Base-by-base conservation (phyloP, 1,139 yeast genomes). In the Hemisphaericaspora lyxosophila region DNA sequence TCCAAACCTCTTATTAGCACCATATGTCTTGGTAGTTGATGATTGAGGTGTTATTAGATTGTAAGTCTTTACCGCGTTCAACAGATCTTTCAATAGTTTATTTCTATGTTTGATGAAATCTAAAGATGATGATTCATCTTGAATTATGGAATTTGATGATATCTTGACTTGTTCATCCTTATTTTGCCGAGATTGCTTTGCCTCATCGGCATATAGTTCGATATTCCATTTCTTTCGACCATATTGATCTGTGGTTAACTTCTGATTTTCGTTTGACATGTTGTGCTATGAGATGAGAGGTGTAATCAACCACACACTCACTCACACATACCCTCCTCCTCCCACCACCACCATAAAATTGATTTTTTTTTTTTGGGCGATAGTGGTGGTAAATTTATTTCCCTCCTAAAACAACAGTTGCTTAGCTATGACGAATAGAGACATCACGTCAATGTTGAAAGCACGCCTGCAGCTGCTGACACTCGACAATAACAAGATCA, bases 141-240 rank as follows among this genome's bases (percentile, higher is more conserved):
- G 26, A 7, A 48, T 20, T 23, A 34, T 23, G 15, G 31, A 4
- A n/a, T 14, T 11, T 24, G 26, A 11, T 3, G n/a, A 15, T 5
- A n/a, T 28, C 9, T 18, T 9, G 9, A 12, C 7, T 3, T 18
- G 6, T 17, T 28, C 14, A 15, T 4, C 7, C 15, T 39, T 25
- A 9, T 38, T 25, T 3, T 15, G 29, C 7, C 16, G 13, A 3
- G 38, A 26, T n/a, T n/a, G n/a, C 23, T 59, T 56, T 4, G 82
- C 80, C 28, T 68, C 68, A 35, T 67, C 54, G 2, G 75, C 80
- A 47, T 82, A 83, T 22, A 78, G 84, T 13, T 80, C 83, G 23
- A 75, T 71, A 48, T 85, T 78, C 94, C 94, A 85, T 7, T 80
- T 72, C 44, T 78, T 70, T 44, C 90, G 64, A 1, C 89, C 90